phyloP scores from a whole-genome alignment of 371 early-diverging fungal species.

The Umbelopsis sp. region DNA sequence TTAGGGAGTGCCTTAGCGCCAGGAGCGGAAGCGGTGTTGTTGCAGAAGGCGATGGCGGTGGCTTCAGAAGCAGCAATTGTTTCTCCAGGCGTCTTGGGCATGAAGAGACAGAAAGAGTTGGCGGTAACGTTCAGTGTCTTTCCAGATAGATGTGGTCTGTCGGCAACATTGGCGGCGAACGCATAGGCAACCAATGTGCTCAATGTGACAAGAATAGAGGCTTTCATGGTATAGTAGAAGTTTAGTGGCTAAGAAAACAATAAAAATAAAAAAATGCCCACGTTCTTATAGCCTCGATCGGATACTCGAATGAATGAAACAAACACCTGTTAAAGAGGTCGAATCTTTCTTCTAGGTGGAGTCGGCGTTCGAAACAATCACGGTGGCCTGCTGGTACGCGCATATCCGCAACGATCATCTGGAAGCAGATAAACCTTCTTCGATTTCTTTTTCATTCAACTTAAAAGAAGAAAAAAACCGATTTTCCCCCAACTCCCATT shows the following conservation, averaged over 20 bases:
- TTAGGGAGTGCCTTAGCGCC: constrained; percentile 38
- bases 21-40: constrained; percentile 26
- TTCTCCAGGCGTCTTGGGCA: constrained; percentile 44
- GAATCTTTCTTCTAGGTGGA: background rate
- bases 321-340: background rate
- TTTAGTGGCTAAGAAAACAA: background rate
- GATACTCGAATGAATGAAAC: background rate
- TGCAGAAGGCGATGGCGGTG: constrained; percentile 36
- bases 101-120: constrained; percentile 31
- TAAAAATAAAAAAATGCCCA: background rate
- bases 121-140: constrained; percentile 1
- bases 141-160: background rate
- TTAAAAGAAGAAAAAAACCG: no score
- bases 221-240: background rate
- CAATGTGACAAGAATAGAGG: background rate
- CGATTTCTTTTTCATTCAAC: no score
- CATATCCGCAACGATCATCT: no score
- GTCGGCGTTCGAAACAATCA: background rate
- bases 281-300: background rate
- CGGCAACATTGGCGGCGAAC: background rate
- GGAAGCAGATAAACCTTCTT: no score
- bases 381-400: background rate
- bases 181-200: background rate
- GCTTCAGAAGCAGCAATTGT: constrained; percentile 42
- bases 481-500: no score